phyloP scores from a whole-genome alignment of 495 filamentous ascomycete genomes.

The Aspergillus indologenus region DNA sequence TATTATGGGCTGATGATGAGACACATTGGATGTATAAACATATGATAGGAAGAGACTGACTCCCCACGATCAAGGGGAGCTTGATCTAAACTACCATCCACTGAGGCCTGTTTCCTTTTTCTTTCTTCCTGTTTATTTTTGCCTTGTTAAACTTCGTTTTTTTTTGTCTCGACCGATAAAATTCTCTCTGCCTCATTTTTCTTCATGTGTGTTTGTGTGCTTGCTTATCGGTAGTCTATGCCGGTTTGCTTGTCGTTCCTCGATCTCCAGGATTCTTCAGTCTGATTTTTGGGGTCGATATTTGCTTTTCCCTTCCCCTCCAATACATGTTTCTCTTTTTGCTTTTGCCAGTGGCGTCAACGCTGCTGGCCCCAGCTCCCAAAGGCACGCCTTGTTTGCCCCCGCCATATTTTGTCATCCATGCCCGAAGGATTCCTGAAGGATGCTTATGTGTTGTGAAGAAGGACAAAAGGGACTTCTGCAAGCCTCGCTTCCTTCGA shows the following conservation, averaged over 20 bases:
- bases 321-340: neutral
- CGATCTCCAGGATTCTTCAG: neutral
- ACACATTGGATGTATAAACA: conserved; percentile 37
- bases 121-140: conserved; percentile 11
- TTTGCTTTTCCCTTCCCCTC: neutral
- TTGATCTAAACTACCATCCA: conserved; percentile 53
- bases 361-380: neutral
- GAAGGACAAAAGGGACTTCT: neutral
- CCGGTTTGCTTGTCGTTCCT: neutral
- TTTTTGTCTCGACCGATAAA: neutral
- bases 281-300: neutral
- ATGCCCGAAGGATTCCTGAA: neutral
- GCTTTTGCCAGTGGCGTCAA: neutral
- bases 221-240: neutral
- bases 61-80: conserved; percentile 32
- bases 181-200: too few relatives aligned
- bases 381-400: neutral
- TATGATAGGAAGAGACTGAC: conserved; percentile 67
- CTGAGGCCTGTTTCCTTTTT: conserved; percentile 34
- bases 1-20: conserved; percentile 55
- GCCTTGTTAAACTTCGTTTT: conserved; percentile 1
- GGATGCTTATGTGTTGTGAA: neutral
- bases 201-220: neutral
- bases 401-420: neutral
- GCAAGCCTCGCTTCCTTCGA: neutral